Conservation (phyloP, 345 rosid species). For the Eucalyptus decipiens region DNA sequence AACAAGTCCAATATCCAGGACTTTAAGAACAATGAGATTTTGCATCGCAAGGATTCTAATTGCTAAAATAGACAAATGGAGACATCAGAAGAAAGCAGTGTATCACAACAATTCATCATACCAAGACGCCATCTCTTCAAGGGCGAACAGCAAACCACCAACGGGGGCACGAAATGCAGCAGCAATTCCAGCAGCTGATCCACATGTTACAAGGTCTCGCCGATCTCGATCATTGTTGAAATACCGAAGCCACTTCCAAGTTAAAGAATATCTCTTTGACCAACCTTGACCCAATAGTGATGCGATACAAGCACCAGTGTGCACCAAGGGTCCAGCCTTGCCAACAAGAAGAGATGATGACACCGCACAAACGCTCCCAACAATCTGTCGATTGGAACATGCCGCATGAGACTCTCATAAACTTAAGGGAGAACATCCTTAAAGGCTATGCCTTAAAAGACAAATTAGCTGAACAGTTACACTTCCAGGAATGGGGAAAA, state of each 20-base stretch:
- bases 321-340: constrained; percentile 96
- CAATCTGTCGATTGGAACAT: constrained; percentile 30
- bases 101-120: constrained; percentile 2
- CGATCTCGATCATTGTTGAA: constrained; percentile 84
- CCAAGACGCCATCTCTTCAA: constrained; percentile 98
- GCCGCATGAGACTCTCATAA: background rate
- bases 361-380: constrained; percentile 83
- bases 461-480: background rate
- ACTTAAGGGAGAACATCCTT: background rate
- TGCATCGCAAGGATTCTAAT: background rate
- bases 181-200: constrained; percentile 94
- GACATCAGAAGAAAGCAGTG: background rate
- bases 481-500: background rate
- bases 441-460: background rate
- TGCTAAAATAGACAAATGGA: background rate
- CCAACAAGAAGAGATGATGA: constrained; percentile 85
- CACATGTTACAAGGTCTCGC: constrained; percentile 88
- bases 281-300: constrained; percentile 85
- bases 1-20: background rate
- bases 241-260: constrained; percentile 72
- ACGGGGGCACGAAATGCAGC: constrained; percentile 90
- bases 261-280: constrained; percentile 61
- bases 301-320: constrained; percentile 91
- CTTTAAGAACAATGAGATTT: background rate
- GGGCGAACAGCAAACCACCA: constrained; percentile 84